Conservation (phyloP, 495 filamentous ascomycete genomes). For the Daldinia bambusicola region DNA sequence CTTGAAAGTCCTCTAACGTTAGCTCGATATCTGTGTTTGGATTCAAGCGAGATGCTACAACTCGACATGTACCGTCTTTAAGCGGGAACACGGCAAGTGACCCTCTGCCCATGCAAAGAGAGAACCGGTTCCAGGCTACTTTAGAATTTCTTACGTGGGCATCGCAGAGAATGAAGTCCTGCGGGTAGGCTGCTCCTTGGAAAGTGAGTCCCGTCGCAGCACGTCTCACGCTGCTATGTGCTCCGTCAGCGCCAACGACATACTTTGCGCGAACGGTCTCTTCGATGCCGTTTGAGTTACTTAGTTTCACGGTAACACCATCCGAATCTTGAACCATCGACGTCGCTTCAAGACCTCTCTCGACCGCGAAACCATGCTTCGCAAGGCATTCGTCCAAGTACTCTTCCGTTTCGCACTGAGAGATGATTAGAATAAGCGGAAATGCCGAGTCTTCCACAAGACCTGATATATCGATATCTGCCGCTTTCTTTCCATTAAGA, state of each 20-base stretch:
- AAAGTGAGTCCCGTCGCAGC: constrained; percentile 51
- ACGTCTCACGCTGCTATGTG: constrained; percentile 55
- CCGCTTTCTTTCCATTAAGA: constrained; percentile 41
- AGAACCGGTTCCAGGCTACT: constrained; percentile 33
- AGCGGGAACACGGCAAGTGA: constrained; percentile 40
- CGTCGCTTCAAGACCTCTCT: constrained; percentile 49
- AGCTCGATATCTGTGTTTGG: constrained; percentile 12
- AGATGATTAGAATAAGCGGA: constrained; percentile 52
- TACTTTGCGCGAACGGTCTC: constrained; percentile 52
- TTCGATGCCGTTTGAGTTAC: constrained; percentile 31
- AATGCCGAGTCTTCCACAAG: constrained; percentile 52
- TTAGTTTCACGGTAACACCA: constrained; percentile 49
- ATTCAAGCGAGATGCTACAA: constrained; percentile 33
- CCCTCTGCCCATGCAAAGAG: constrained; percentile 36
- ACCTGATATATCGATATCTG: constrained; percentile 48
- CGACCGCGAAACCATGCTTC: constrained; percentile 49
- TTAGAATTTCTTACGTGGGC: constrained; percentile 36
- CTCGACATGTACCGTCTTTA: constrained; percentile 36
- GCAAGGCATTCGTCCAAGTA: constrained; percentile 53
- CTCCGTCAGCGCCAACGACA: constrained; percentile 59
- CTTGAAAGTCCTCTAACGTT: constrained; percentile 33
- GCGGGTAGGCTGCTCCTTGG: constrained; percentile 54
- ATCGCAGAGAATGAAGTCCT: constrained; percentile 60
- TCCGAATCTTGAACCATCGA: constrained; percentile 49
- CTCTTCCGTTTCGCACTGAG: constrained; percentile 55